phyloP scores from a whole-genome alignment of 2,329 filamentous ascomycete species.

The Fusarium compactum region DNA sequence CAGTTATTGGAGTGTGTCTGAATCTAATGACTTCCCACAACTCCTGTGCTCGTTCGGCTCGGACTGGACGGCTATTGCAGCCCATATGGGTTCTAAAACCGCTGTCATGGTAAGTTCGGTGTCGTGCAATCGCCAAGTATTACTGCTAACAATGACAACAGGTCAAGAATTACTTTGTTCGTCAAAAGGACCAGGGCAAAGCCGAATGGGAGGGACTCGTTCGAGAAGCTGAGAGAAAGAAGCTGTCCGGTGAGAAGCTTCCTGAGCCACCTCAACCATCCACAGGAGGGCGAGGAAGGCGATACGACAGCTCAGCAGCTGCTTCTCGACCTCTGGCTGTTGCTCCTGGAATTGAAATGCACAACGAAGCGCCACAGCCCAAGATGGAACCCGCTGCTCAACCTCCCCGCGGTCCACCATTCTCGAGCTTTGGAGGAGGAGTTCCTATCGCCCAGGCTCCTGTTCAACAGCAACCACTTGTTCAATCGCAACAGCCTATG shows the following conservation, averaged over 20 bases:
- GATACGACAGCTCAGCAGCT: constrained; percentile 59
- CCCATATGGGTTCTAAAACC: constrained; percentile 86
- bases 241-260: constrained; percentile 66
- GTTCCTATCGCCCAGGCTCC: constrained; percentile 59
- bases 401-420: constrained; percentile 53
- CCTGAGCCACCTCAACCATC: constrained; percentile 71
- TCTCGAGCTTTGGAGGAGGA: constrained; percentile 58
- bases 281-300: constrained; percentile 61
- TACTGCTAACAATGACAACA: constrained; percentile 49
- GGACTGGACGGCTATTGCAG: constrained; percentile 80
- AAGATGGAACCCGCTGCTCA: constrained; percentile 59
- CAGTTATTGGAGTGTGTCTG: constrained; percentile 89
- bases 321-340: constrained; percentile 60
- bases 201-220: constrained; percentile 71
- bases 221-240: constrained; percentile 69
- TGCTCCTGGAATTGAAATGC: constrained; percentile 58
- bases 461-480: constrained; percentile 50
- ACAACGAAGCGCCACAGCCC: constrained; percentile 58
- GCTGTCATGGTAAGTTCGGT: constrained; percentile 78
- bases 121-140: neutral
- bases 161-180: constrained; percentile 77
- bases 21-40: constrained; percentile 80
- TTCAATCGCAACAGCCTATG: constrained; percentile 49
- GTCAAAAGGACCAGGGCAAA: constrained; percentile 71
- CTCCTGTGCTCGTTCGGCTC: constrained; percentile 81